Percentiles rank a stretch among this genome's conserved stretches.
These are phyloP conservation scores for Carex scoparia DNA, from an alignment of 176 grass and related monocot species.

Conservation along the genomic window DNA sequence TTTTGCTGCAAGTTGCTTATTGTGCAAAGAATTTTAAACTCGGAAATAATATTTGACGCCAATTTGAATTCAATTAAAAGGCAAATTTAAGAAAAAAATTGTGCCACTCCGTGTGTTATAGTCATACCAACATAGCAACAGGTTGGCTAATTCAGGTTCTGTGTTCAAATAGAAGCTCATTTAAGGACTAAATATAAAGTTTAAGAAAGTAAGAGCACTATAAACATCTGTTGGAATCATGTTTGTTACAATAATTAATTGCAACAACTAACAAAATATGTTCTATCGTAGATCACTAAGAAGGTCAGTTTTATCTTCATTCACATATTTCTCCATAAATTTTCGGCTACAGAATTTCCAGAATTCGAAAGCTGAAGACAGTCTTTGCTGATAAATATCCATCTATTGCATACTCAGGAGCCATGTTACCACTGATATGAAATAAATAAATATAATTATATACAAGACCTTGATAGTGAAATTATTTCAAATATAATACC, in stretches of 20 bases:
- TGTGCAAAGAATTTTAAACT: too few relatives aligned
- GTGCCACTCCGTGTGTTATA: too few relatives aligned
- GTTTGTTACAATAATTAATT: not conserved
- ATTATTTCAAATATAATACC: too few relatives aligned
- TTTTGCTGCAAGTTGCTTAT: too few relatives aligned
- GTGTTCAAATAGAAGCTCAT: not conserved
- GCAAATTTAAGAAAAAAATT: too few relatives aligned
- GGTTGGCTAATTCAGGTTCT: not conserved
- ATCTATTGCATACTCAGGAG: constrained; percentile 83
- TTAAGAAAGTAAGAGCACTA: not conserved
- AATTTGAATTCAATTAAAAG: too few relatives aligned
- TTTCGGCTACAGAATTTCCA: constrained; percentile 91
- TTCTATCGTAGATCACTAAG: constrained; percentile 40
- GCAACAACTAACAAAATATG: not conserved
- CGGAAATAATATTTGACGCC: too few relatives aligned
- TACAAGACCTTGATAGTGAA: not conserved
- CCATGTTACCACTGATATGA: constrained; percentile 81
- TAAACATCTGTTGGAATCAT: not conserved
- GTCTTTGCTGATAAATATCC: constrained; percentile 81
- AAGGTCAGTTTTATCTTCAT: constrained; percentile 48
- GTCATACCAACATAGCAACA: too few relatives aligned
- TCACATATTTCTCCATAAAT: constrained; percentile 51
- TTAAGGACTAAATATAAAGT: not conserved
- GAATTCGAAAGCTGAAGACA: constrained; percentile 80
- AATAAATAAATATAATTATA: not conserved